Conservation (phyloP, 192 early-diverging fungal genomes). For the Allomyces macrogynus region DNA sequence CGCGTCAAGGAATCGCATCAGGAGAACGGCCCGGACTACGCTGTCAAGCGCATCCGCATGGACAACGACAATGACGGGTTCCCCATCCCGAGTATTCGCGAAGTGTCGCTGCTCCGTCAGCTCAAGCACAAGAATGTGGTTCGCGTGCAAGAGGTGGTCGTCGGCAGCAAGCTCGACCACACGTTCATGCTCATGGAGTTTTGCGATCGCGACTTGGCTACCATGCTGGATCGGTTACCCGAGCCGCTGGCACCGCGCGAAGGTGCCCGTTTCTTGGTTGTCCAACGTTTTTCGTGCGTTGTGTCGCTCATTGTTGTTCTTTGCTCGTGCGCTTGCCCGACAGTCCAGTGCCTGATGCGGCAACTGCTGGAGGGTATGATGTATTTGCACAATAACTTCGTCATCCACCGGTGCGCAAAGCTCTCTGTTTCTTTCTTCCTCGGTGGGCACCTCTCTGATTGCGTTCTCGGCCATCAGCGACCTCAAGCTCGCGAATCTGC, state of each 20-base stretch:
- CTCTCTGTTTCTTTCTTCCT: too few relatives aligned
- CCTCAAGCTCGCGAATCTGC: slow-evolving; percentile 83
- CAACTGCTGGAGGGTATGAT: slow-evolving; percentile 75
- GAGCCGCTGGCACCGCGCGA: too few relatives aligned
- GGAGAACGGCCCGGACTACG: slow-evolving; percentile 24
- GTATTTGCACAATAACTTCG: slow-evolving; percentile 67
- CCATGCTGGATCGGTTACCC: not conserved
- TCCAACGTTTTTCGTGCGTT: too few relatives aligned
- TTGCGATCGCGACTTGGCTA: slow-evolving; percentile 26
- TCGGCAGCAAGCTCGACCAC: slow-evolving; percentile 42
- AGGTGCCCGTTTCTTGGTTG: too few relatives aligned
- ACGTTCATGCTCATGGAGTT: slow-evolving; percentile 85
- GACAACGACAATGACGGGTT: slow-evolving; percentile 30
- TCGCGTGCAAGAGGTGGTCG: slow-evolving; percentile 44
- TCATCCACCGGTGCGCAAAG: slow-evolving; percentile 48
- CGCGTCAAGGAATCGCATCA: slow-evolving; percentile 21
- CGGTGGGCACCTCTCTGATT: too few relatives aligned
- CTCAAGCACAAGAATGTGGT: slow-evolving; percentile 59
- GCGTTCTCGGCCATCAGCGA: slow-evolving; percentile 15
- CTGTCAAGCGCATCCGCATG: slow-evolving; percentile 42
- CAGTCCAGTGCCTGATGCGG: slow-evolving; percentile 70
- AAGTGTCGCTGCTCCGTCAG: slow-evolving; percentile 44
- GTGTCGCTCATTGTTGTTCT: too few relatives aligned
- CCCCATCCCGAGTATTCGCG: slow-evolving; percentile 50
- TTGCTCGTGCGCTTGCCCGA: not conserved